These are phyloP conservation scores for Plectosphaerella cucumerina DNA, from an alignment of 2,329 filamentous ascomycete species.

Conservation along the genomic window DNA sequence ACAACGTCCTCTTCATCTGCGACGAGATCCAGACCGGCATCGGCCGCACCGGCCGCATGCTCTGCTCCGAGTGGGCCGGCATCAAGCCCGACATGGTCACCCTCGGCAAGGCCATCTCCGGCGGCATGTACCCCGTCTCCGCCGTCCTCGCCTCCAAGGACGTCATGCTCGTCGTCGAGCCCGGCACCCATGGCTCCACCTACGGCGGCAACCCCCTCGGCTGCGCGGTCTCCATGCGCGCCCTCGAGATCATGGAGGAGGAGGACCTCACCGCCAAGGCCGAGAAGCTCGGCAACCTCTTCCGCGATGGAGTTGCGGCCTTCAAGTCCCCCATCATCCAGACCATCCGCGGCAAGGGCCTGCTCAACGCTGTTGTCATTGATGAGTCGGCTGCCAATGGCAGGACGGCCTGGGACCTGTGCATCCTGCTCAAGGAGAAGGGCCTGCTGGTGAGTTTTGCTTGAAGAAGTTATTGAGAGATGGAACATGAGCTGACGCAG, in stretches of 20 bases:
- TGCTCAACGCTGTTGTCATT: constrained; percentile 94
- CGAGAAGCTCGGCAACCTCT: constrained; percentile 73
- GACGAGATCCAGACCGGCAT: constrained; percentile 99
- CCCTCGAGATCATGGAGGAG: constrained; percentile 89
- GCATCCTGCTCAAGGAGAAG: constrained; percentile 92
- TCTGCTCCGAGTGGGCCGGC: constrained; percentile 90
- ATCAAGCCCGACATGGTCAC: constrained; percentile 95
- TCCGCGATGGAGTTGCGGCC: constrained; percentile 72
- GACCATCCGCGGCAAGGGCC: constrained; percentile 82
- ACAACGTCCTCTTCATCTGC: constrained; percentile 94
- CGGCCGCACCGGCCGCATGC: constrained; percentile 86
- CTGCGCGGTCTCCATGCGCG: constrained; percentile 91
- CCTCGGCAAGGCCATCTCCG: constrained; percentile 95
- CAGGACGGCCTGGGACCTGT: constrained; percentile 92
- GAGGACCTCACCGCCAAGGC: constrained; percentile 80
- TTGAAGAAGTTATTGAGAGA: neutral
- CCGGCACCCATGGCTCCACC: constrained; percentile 96
- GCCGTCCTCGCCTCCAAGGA: constrained; percentile 85
- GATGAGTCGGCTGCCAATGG: constrained; percentile 83
- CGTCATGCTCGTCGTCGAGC: constrained; percentile 92
- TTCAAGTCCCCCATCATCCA: constrained; percentile 79
- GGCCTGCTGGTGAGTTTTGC: constrained; percentile 73
- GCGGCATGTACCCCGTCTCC: constrained; percentile 98
- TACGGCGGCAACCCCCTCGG: constrained; percentile 96
- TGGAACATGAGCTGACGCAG: constrained; percentile 10